phyloP scores from a whole-genome alignment of 179 eudicot genomes.

The Camellia oleifera region DNA sequence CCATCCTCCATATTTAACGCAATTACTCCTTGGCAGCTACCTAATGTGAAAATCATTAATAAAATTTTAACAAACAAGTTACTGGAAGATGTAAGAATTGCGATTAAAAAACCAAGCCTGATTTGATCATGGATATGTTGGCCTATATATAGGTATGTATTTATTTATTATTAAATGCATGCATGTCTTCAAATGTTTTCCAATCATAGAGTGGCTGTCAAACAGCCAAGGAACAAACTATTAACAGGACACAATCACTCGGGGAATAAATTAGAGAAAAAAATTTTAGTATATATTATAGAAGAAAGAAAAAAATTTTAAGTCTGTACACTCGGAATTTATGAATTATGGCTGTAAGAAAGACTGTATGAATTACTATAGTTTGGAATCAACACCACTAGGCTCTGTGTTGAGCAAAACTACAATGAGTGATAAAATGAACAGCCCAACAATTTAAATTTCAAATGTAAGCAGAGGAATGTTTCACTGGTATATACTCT shows the following conservation, averaged over 20 bases:
- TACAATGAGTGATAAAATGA: background rate
- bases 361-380: background rate
- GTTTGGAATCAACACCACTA: background rate
- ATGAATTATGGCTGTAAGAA: background rate
- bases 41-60: conserved; percentile 33
- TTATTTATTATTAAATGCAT: background rate
- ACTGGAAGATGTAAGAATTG: background rate
- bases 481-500: background rate
- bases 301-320: background rate
- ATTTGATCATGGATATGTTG: background rate
- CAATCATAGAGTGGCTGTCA: background rate
- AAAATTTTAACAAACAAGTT: background rate
- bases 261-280: background rate
- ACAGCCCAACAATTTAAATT: background rate
- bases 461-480: background rate
- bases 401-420: background rate
- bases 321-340: background rate
- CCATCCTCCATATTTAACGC: conserved; percentile 98
- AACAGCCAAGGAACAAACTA: background rate
- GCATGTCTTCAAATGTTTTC: background rate
- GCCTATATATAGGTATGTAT: background rate
- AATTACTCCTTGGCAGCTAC: conserved; percentile 95
- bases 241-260: background rate
- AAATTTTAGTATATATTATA: background rate
- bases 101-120: background rate